These are phyloP conservation scores for Fragosphaeria purpurea DNA, from an alignment of 2,329 filamentous ascomycete genomes.

Conservation along the genomic window DNA sequence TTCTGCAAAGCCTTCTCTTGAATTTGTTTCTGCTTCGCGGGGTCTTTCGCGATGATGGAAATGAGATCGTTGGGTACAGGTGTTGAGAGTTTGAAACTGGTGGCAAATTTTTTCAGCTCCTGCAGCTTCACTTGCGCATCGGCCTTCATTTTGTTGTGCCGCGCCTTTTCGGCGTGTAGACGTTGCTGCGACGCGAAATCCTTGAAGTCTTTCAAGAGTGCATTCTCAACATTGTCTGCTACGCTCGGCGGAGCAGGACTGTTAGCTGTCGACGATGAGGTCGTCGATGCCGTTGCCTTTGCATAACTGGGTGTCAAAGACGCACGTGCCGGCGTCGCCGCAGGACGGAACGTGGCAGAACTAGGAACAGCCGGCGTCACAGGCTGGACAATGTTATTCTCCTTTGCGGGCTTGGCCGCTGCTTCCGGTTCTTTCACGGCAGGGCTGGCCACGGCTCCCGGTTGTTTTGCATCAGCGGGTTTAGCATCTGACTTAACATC, in stretches of 20 bases:
- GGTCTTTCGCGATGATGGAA: constrained; percentile 91
- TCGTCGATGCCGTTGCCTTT: constrained; percentile 17
- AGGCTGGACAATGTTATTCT: not conserved
- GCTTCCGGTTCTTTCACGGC: constrained; percentile 5
- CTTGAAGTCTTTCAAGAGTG: constrained; percentile 55
- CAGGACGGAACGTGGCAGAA: constrained; percentile 15
- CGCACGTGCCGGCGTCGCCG: constrained; percentile 29
- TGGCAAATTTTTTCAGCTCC: constrained; percentile 89
- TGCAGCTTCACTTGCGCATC: constrained; percentile 91
- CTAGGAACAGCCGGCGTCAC: not conserved
- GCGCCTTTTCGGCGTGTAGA: constrained; percentile 44
- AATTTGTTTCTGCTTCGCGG: constrained; percentile 86
- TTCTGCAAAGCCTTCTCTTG: constrained; percentile 77
- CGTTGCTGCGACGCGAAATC: constrained; percentile 50
- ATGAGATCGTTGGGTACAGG: constrained; percentile 87
- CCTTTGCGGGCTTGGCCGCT: constrained; percentile 1
- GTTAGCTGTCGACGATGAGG: constrained; percentile 10
- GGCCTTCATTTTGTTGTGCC: constrained; percentile 48
- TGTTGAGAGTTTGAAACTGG: constrained; percentile 87
- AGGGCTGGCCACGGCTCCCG: not conserved
- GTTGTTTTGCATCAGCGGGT: constrained; percentile 3
- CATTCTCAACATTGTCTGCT: constrained; percentile 50
- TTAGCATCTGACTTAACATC: not conserved
- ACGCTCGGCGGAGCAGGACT: constrained; percentile 37
- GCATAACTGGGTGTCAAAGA: constrained; percentile 28